phyloP scores from a whole-genome alignment of 108 stramenopile genomes.

The Nitzschia palea region DNA sequence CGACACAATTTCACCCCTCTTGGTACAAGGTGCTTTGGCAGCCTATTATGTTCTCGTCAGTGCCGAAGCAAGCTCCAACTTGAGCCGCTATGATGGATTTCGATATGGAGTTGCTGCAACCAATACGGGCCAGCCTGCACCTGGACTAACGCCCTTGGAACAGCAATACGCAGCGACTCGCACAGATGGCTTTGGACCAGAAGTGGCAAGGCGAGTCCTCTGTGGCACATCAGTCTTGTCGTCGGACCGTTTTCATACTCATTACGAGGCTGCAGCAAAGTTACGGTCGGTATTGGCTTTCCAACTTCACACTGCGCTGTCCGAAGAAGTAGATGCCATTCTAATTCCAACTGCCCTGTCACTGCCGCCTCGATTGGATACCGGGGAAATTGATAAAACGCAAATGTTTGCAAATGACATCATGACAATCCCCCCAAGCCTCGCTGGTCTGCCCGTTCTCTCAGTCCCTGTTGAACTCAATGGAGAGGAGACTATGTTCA shows the following conservation, averaged over 20 bases:
- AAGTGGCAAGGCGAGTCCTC: conserved; percentile 80
- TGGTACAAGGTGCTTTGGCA: conserved; percentile 73
- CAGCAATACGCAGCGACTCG: conserved; percentile 69
- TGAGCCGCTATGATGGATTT: conserved; percentile 95
- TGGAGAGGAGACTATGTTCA: conserved; percentile 10
- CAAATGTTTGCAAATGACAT: conserved; percentile 87
- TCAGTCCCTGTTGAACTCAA: conserved; percentile 58
- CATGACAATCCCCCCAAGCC: conserved; percentile 87
- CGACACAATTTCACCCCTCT: conserved; percentile 57
- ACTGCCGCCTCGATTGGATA: conserved; percentile 47
- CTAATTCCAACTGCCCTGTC: conserved; percentile 81
- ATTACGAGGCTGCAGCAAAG: conserved; percentile 86
- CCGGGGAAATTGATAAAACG: conserved; percentile 49
- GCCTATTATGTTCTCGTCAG: conserved; percentile 95
- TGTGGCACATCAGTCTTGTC: conserved; percentile 85
- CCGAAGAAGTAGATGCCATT: conserved; percentile 65
- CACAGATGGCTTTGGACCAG: conserved; percentile 73
- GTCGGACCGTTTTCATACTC: conserved; percentile 81
- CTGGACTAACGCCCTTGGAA: conserved; percentile 51
- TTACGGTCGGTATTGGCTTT: conserved; percentile 63
- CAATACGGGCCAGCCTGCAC: not conserved
- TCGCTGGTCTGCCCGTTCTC: conserved; percentile 81
- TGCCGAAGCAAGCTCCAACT: conserved; percentile 96
- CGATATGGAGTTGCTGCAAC: conserved; percentile 70
- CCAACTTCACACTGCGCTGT: conserved; percentile 55